Evolutionary conservation across 257 asterid genomes (phyloP), one percentile per base, ranked within the genome.

Genomic region (Leptodermis oblonga): DNA sequence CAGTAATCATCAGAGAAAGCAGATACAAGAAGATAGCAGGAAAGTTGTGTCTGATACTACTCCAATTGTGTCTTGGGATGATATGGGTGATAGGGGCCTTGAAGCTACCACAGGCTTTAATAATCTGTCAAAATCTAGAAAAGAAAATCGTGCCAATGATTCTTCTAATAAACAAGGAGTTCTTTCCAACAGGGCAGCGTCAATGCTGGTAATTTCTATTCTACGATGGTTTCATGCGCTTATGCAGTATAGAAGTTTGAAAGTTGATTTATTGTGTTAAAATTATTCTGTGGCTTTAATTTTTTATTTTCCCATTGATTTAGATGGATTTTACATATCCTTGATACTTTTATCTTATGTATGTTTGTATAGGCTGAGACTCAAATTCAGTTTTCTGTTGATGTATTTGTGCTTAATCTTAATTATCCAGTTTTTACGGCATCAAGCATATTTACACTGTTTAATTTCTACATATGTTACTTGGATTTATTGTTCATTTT

Each of bases 111-210:
- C 67, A 41, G 80, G 65, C 69, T 69, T 68, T 70, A 73, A 62
- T 78, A 77, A 79, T 68, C 67, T 39, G 69, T 85, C 67, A 55
- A 70, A 41, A 73, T 70, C 37, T 69, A 70, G 76, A 72, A 82
- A 77, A 77, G 83, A 74, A 74, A 82, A 74, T 74, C n/a, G 52
- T 52, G 61, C 73, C 71, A 71, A 46, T 72, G 67, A 70, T 75
- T 75, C n/a, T n/a, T n/a, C 88, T 25, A 86, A 83, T 81, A 88
- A 83, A 86, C 96, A 87, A 81, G 97, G 97, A 70, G 84, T 53
- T 72, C 92, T 93, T 76, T 85, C 99, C 31, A 52, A 66, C 74
- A 90, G 99, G 62, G 99, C 99, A 60, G 95, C 96, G 39, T 87
- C 96, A 54, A 93, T 93, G 99, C 84, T 93, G 96, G 99, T 93